Evolutionary conservation across 352 stramenopile species (phyloP).

Genomic region (Thalassiosira delicatula): DNA sequence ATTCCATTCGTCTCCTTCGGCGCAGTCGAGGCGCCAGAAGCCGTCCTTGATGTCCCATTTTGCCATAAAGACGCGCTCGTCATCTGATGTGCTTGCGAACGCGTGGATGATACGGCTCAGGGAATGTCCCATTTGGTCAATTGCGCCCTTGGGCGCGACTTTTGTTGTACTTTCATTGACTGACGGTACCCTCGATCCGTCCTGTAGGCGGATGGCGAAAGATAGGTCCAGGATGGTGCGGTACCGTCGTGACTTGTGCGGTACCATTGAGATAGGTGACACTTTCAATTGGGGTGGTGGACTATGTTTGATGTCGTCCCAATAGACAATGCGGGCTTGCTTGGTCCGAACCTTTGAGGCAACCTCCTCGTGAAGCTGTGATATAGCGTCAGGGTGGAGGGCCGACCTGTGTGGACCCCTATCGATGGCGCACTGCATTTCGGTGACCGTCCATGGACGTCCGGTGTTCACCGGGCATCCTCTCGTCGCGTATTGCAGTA

Average conservation of each 20-base stretch:
- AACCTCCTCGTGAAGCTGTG: slow-evolving; percentile 19
- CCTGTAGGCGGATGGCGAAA: slow-evolving; percentile 6
- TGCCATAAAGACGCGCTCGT: slow-evolving; percentile 6
- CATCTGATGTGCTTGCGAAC: not conserved
- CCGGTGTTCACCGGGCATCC: slow-evolving; percentile 38
- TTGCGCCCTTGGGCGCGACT: slow-evolving; percentile 10
- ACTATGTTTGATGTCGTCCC: slow-evolving; percentile 30
- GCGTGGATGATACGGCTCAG: slow-evolving; percentile 37
- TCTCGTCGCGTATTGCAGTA: slow-evolving; percentile 29
- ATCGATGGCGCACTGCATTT: slow-evolving; percentile 13
- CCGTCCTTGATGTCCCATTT: slow-evolving; percentile 26
- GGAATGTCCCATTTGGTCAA: slow-evolving; percentile 21
- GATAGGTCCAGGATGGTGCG: slow-evolving; percentile 46
- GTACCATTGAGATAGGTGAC: slow-evolving; percentile 6
- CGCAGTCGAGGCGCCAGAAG: slow-evolving; percentile 32
- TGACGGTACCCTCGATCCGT: slow-evolving; percentile 1
- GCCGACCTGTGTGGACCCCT: slow-evolving; percentile 23
- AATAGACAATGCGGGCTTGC: slow-evolving; percentile 3
- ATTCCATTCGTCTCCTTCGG: slow-evolving; percentile 39
- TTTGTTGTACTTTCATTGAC: slow-evolving; percentile 36
- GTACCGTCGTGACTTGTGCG: not conserved
- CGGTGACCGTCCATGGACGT: not conserved
- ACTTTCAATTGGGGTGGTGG: slow-evolving; percentile 20
- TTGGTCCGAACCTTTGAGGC: not conserved
- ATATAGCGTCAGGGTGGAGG: not conserved